A percentile compares a stretch with the other conserved stretches of the same genome.
phyloP scores from a whole-genome alignment of 2,329 filamentous ascomycete species.

The Aureobasidium namibiae region DNA sequence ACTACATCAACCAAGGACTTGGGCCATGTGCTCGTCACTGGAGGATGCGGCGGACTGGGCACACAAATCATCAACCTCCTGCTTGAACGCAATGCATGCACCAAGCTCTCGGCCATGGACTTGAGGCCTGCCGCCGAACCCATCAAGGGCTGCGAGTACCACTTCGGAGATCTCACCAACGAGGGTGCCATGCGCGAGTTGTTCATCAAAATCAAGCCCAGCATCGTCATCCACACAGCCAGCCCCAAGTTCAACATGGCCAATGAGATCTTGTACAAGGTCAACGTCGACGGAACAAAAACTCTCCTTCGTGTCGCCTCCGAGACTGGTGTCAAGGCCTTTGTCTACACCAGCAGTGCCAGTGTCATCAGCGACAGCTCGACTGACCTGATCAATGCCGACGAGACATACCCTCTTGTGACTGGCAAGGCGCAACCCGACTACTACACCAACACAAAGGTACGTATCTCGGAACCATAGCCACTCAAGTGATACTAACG shows the following conservation, averaged over 20 bases:
- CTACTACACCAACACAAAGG: conserved; percentile 45
- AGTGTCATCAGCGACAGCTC: conserved; percentile 40
- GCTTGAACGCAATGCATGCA: conserved; percentile 31
- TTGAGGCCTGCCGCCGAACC: conserved; percentile 35
- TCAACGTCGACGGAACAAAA: conserved; percentile 45
- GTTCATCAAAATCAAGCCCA: conserved; percentile 36
- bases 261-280: conserved; percentile 38
- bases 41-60: conserved; percentile 45
- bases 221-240: conserved; percentile 44
- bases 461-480: neutral
- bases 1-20: conserved; percentile 23
- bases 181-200: conserved; percentile 32
- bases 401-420: conserved; percentile 40
- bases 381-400: conserved; percentile 40
- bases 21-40: conserved; percentile 41
- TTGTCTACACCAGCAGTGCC: conserved; percentile 46
- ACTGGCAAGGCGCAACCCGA: conserved; percentile 40
- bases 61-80: conserved; percentile 43
- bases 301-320: conserved; percentile 39
- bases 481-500: neutral
- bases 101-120: conserved; percentile 40
- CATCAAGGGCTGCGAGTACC: conserved; percentile 37
- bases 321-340: conserved; percentile 42
- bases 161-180: conserved; percentile 44
- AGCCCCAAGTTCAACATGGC: conserved; percentile 35